These are phyloP conservation scores for Wallacemonas rigidus DNA, from an alignment of 208 protist species.

Conservation along the genomic window DNA sequence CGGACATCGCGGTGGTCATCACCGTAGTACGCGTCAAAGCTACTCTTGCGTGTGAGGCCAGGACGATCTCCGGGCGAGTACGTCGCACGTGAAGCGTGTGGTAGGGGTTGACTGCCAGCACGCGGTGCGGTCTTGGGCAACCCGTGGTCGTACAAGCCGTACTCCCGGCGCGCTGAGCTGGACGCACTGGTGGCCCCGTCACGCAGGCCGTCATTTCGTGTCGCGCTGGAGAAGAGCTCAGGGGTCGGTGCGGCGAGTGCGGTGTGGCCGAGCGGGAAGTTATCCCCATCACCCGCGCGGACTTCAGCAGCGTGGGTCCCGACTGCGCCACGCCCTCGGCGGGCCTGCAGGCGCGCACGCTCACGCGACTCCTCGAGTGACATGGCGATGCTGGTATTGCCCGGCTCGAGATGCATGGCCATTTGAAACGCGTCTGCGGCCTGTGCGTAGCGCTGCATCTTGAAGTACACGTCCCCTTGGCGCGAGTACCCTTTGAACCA, in stretches of 20 bases:
- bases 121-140: conserved; percentile 17
- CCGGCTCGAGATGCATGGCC: conserved; percentile 83
- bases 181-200: background rate
- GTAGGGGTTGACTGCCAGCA: conserved; percentile 18
- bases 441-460: conserved; percentile 81
- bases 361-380: conserved; percentile 56
- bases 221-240: background rate
- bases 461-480: conserved; percentile 89
- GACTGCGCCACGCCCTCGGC: conserved; percentile 9
- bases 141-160: conserved; percentile 16
- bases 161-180: conserved; percentile 6
- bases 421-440: conserved; percentile 89
- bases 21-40: conserved; percentile 19
- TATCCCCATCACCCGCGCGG: background rate
- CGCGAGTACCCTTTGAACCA: conserved; percentile 95
- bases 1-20: conserved; percentile 31
- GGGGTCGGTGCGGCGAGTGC: background rate
- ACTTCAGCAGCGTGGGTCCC: conserved; percentile 7
- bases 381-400: conserved; percentile 63
- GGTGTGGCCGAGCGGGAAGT: background rate
- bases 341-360: conserved; percentile 5
- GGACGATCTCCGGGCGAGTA: background rate
- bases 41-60: background rate
- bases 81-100: background rate
- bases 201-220: background rate